Conservation (phyloP, 441 rosid genomes). For the Adansonia madagascariensis region DNA sequence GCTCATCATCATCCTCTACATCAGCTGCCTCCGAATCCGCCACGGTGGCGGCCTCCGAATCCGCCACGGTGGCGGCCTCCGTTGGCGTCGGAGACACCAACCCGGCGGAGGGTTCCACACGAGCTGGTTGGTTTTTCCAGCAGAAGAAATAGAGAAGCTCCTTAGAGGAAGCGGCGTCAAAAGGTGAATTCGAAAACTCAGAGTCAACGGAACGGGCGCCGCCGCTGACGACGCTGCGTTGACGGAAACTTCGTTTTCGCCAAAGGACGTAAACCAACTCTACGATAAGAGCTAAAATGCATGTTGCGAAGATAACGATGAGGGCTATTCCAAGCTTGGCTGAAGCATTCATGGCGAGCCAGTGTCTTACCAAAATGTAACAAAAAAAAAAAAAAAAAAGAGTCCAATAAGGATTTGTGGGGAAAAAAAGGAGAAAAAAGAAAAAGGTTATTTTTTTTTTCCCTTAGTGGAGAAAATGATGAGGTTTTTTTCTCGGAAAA, state of each 20-base stretch:
- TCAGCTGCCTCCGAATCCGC: no score
- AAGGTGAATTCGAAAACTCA: constrained; percentile 23
- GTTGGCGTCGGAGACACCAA: constrained; percentile 33
- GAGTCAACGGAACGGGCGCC: constrained; percentile 22
- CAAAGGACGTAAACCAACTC: constrained; percentile 56
- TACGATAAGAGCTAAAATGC: constrained; percentile 39
- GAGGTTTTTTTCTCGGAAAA: constrained; percentile 24
- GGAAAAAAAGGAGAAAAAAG: not conserved
- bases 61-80: constrained; percentile 20
- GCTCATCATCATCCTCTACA: constrained; percentile 32
- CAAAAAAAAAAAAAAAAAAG: not conserved
- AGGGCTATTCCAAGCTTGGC: constrained; percentile 45
- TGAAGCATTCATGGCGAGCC: constrained; percentile 39
- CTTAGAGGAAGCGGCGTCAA: constrained; percentile 50
- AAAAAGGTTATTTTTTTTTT: not conserved
- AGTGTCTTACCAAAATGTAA: not conserved
- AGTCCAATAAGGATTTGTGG: not conserved
- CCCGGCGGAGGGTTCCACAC: constrained; percentile 49
- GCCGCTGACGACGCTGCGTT: constrained; percentile 31
- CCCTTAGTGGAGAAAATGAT: not conserved
- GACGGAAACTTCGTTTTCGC: constrained; percentile 45
- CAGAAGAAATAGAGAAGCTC: constrained; percentile 77
- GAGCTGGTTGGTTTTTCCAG: constrained; percentile 54
- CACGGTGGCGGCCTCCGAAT: no score
- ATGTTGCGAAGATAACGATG: constrained; percentile 45